A percentile compares a stretch with the other conserved stretches of the same genome.
Evolutionary conservation across 371 early-diverging fungal species (phyloP).

Genomic region (Chytridium lagenaria): DNA sequence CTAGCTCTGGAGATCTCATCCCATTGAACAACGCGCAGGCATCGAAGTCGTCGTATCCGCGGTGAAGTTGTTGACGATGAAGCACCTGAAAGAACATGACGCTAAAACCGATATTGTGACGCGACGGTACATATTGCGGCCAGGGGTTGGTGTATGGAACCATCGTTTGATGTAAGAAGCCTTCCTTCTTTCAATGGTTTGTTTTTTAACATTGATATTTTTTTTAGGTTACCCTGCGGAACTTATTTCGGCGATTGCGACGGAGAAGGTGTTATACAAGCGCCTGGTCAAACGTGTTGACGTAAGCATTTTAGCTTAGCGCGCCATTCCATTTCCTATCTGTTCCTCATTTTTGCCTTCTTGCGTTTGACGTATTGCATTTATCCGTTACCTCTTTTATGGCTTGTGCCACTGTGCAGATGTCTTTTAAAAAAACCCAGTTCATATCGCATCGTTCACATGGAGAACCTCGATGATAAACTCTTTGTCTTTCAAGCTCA

Average conservation of each 20-base stretch:
- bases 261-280: too few relatives aligned
- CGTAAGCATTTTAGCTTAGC: too few relatives aligned
- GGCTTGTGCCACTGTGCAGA: too few relatives aligned
- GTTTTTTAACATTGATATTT: neutral
- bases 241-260: constrained; percentile 91
- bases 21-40: constrained; percentile 85
- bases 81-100: constrained; percentile 45
- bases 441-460: too few relatives aligned
- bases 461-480: too few relatives aligned
- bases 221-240: constrained; percentile 78
- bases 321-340: too few relatives aligned
- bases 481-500: too few relatives aligned
- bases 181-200: neutral
- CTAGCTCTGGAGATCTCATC: constrained; percentile 75
- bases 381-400: too few relatives aligned
- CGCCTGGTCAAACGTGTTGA: too few relatives aligned
- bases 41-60: constrained; percentile 76
- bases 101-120: constrained; percentile 38
- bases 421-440: too few relatives aligned
- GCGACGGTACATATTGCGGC: constrained; percentile 82
- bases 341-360: too few relatives aligned
- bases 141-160: constrained; percentile 89
- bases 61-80: constrained; percentile 63
- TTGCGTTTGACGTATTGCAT: too few relatives aligned
- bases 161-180: constrained; percentile 81